Percentiles rank a stretch among this genome's conserved stretches.
These are phyloP conservation scores for Strombidium stylifer DNA, from an alignment of 73 alveolate species.

Conservation along the genomic window DNA sequence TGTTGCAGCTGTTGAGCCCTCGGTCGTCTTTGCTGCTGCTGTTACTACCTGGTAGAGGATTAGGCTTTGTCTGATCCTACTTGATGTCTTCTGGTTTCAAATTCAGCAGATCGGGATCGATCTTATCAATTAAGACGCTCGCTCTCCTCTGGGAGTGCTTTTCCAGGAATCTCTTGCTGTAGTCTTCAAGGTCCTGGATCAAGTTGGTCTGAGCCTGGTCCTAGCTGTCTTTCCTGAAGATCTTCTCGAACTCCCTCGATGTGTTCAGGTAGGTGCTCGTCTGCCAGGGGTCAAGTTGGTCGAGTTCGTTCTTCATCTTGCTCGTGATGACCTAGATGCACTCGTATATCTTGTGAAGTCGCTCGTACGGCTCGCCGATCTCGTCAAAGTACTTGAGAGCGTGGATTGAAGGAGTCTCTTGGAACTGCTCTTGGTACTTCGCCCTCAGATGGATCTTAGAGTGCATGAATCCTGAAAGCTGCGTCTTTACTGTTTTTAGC, in stretches of 20 bases:
- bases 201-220: too few relatives aligned
- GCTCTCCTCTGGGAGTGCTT: too few relatives aligned
- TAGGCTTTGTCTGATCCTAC: too few relatives aligned
- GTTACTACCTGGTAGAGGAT: too few relatives aligned
- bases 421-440: conserved; percentile 61
- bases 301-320: conserved; percentile 39
- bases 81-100: too few relatives aligned
- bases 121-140: too few relatives aligned
- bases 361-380: conserved; percentile 21
- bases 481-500: conserved; percentile 60
- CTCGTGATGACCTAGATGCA: conserved; percentile 29
- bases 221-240: not conserved
- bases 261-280: conserved; percentile 51
- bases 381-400: too few relatives aligned
- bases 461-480: conserved; percentile 67
- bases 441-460: conserved; percentile 57
- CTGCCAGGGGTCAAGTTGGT: conserved; percentile 24
- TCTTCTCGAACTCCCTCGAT: conserved; percentile 39
- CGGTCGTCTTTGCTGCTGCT: too few relatives aligned
- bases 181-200: too few relatives aligned
- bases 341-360: conserved; percentile 19
- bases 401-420: too few relatives aligned
- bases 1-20: conserved; percentile 33
- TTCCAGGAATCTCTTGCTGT: too few relatives aligned
- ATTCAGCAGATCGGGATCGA: too few relatives aligned